A percentile compares a stretch with the other conserved stretches of the same genome.
These are phyloP conservation scores for Stephanodiscus triporus DNA, from an alignment of 108 stramenopile species.

Conservation along the genomic window DNA sequence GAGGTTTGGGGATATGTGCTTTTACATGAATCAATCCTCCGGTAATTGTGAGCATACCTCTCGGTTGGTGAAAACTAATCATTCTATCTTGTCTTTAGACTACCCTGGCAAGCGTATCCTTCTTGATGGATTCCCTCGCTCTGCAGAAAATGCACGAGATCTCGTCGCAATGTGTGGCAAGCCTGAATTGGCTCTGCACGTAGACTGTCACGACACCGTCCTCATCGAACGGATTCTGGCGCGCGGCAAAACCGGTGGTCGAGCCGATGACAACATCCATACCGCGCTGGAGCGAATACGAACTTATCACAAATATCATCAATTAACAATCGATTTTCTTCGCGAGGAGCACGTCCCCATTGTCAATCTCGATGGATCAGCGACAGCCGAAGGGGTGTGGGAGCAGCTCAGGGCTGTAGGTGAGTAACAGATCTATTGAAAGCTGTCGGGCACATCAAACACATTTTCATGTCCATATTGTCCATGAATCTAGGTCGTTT, in stretches of 20 bases:
- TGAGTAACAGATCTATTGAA: constrained; percentile 29
- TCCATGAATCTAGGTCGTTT: constrained; percentile 15
- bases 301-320: constrained; percentile 79
- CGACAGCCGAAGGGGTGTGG: constrained; percentile 79
- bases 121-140: constrained; percentile 91
- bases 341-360: constrained; percentile 79
- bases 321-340: constrained; percentile 75
- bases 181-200: constrained; percentile 79
- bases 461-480: not conserved
- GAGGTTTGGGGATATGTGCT: too few relatives aligned
- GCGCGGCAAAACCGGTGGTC: constrained; percentile 56
- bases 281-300: constrained; percentile 77
- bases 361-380: constrained; percentile 83
- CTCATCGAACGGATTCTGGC: constrained; percentile 78
- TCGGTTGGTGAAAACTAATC: too few relatives aligned
- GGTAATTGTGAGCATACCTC: too few relatives aligned
- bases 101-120: constrained; percentile 83
- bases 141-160: constrained; percentile 72
- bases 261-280: constrained; percentile 83
- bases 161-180: constrained; percentile 74
- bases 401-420: constrained; percentile 70
- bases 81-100: too few relatives aligned
- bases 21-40: too few relatives aligned
- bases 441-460: not conserved
- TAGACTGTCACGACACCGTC: constrained; percentile 81